Percentiles rank a stretch among this genome's conserved stretches.
phyloP scores from a whole-genome alignment of 139 green algal genomes.

The Zygnema circumcarinatum region DNA sequence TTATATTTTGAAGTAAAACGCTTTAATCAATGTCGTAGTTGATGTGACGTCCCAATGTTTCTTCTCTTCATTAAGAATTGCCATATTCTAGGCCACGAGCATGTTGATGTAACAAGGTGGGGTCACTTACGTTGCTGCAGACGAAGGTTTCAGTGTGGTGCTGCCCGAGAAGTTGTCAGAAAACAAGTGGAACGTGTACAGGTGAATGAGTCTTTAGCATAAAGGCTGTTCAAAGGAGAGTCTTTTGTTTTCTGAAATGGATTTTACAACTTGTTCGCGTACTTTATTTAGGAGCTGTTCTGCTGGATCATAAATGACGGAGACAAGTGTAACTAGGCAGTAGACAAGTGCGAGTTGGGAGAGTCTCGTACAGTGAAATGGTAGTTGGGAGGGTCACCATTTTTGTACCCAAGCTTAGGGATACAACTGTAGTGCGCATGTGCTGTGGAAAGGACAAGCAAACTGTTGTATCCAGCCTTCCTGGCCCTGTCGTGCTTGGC shows the following conservation, averaged over 20 bases:
- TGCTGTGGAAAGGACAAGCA: neutral
- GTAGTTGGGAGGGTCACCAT: neutral
- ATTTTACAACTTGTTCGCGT: no score
- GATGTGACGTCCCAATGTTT: no score
- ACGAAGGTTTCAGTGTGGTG: slow-evolving; percentile 43
- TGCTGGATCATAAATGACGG: no score
- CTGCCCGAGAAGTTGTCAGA: slow-evolving; percentile 59
- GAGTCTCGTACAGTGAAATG: neutral
- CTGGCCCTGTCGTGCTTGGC: neutral
- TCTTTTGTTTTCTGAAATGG: neutral
- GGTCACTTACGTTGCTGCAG: no score
- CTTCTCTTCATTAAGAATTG: no score
- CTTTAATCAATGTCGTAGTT: no score
- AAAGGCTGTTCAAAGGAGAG: neutral
- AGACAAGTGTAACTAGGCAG: no score
- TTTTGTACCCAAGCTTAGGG: neutral
- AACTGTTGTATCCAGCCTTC: neutral
- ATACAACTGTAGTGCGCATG: slow-evolving; percentile 1
- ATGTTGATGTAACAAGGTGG: neutral
- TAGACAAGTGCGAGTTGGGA: no score
- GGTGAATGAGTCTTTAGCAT: slow-evolving; percentile 27
- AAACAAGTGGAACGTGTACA: slow-evolving; percentile 58
- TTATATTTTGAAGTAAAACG: no score
- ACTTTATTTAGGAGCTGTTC: no score
- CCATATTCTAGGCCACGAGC: no score